A percentile compares a stretch with the other conserved stretches of the same genome.
These are phyloP conservation scores for Clonostachys chloroleuca DNA, from an alignment of 2,329 filamentous ascomycete species.

Conservation along the genomic window DNA sequence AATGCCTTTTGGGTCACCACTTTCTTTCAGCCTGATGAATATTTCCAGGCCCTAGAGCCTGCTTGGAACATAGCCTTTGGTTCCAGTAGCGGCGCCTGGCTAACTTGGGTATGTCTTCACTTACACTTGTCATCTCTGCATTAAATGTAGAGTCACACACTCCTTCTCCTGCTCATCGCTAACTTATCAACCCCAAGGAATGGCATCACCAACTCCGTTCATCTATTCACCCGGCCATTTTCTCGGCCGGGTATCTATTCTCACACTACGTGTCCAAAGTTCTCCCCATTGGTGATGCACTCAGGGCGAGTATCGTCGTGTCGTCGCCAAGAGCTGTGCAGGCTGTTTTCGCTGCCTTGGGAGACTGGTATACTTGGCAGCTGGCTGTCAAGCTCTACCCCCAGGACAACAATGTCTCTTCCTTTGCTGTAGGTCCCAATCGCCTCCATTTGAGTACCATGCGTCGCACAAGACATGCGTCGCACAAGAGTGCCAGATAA, in stretches of 20 bases:
- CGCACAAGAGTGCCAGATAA: no score
- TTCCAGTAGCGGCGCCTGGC: constrained; percentile 71
- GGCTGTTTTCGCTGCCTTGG: constrained; percentile 69
- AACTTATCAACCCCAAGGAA: constrained; percentile 55
- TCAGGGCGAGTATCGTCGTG: constrained; percentile 63
- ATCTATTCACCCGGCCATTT: constrained; percentile 85
- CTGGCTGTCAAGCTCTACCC: constrained; percentile 68
- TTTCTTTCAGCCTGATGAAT: constrained; percentile 98
- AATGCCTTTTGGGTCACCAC: constrained; percentile 78
- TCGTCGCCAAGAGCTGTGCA: constrained; percentile 72
- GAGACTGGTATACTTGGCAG: constrained; percentile 86
- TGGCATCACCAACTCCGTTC: constrained; percentile 86
- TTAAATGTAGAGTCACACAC: not conserved
- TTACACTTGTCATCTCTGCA: not conserved
- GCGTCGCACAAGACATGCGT: no score
- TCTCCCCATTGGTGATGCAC: constrained; percentile 46
- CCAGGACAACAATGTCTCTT: constrained; percentile 52
- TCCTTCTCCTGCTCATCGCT: no score
- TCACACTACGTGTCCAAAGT: constrained; percentile 51
- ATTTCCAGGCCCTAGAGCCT: constrained; percentile 91
- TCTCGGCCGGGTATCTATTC: constrained; percentile 68
- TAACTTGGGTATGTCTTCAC: constrained; percentile 76
- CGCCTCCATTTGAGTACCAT: not conserved
- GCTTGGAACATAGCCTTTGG: constrained; percentile 91
- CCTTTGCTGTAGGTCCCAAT: constrained; percentile 58